These are phyloP conservation scores for Lipomyces chichibuensis DNA, from an alignment of 805 yeast species.

Conservation along the genomic window DNA sequence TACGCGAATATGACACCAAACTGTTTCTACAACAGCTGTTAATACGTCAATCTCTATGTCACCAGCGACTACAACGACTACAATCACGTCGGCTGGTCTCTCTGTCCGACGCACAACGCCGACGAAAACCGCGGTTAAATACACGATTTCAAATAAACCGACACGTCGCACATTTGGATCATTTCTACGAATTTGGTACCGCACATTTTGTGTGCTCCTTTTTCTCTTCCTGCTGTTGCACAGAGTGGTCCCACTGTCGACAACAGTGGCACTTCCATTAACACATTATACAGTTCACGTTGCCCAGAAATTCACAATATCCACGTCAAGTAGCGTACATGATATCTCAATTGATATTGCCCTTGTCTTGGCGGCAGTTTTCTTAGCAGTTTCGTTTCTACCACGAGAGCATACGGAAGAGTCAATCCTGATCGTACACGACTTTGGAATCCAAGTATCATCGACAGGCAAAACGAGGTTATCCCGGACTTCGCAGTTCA, in stretches of 20 bases:
- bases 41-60: background rate
- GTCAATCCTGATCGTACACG: constrained; percentile 38
- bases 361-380: constrained; percentile 2
- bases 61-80: background rate
- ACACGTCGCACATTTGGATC: constrained; percentile 2
- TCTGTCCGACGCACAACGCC: constrained; percentile 19
- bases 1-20: background rate
- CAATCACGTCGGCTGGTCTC: constrained; percentile 8
- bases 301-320: background rate
- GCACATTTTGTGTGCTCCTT: constrained; percentile 1
- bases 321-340: background rate
- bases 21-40: background rate
- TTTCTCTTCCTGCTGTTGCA: constrained; percentile 2
- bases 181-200: background rate
- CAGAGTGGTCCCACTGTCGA: constrained; percentile 2
- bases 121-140: constrained; percentile 23
- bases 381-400: constrained; percentile 7
- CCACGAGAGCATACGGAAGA: constrained; percentile 35
- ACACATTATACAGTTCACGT: background rate
- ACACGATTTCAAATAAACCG: constrained; percentile 23
- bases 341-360: constrained; percentile 2
- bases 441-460: constrained; percentile 41
- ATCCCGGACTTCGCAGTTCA: constrained; percentile 40
- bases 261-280: background rate
- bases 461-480: constrained; percentile 48